These are phyloP conservation scores for Xenoacremonium recifei DNA, from an alignment of 2,329 filamentous ascomycete genomes.

Conservation along the genomic window DNA sequence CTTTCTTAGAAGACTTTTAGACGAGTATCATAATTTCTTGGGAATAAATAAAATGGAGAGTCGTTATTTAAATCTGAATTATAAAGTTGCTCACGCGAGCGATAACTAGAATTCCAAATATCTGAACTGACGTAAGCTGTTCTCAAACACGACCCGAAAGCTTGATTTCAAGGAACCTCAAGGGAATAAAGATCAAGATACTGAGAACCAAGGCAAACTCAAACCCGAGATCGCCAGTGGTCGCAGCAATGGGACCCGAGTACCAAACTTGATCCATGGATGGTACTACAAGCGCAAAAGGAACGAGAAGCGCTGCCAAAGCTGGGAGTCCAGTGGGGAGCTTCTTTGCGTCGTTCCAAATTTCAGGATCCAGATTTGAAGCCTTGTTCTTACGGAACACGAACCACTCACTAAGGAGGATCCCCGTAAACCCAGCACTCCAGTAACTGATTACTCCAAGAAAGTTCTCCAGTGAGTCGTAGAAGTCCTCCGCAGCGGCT, in stretches of 20 bases:
- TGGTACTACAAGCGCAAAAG: not conserved
- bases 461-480: not conserved
- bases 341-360: not conserved
- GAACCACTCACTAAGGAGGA: not conserved
- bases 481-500: not conserved
- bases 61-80: too few relatives aligned
- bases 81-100: too few relatives aligned
- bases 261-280: not conserved
- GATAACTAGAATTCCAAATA: too few relatives aligned
- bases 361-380: not conserved
- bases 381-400: not conserved
- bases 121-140: too few relatives aligned
- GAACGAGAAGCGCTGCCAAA: not conserved
- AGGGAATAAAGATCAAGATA: not conserved
- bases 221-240: not conserved
- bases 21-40: too few relatives aligned
- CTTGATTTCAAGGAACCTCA: not conserved
- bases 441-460: not conserved
- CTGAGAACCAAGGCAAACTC: not conserved
- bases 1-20: too few relatives aligned
- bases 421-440: not conserved
- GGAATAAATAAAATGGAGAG: too few relatives aligned
- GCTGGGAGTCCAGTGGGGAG: not conserved
- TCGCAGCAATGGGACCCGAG: not conserved
- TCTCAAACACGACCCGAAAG: too few relatives aligned